Evolutionary conservation across 2,329 filamentous ascomycete species (phyloP).

Genomic region (Metarhizium guizhouense): DNA sequence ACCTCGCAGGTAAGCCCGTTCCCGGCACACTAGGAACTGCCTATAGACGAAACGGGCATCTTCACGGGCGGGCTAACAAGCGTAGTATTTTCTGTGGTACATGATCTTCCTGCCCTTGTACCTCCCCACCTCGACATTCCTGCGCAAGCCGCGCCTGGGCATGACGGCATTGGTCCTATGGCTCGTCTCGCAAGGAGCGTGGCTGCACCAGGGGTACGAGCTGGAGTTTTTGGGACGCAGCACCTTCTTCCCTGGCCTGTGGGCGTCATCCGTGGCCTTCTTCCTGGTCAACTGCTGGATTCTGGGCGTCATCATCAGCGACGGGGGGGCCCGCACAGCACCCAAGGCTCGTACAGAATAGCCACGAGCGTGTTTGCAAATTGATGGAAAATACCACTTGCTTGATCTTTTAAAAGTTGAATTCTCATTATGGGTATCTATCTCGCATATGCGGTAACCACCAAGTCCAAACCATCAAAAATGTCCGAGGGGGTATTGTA

Average conservation of each 20-base stretch:
- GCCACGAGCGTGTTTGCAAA: neutral
- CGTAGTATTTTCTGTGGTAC: slow-evolving; percentile 96
- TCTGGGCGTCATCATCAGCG: slow-evolving; percentile 66
- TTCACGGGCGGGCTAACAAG: neutral
- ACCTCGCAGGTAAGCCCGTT: slow-evolving; percentile 69
- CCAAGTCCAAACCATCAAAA: neutral
- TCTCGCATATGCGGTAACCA: slow-evolving; percentile 6
- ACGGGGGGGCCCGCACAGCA: slow-evolving; percentile 35
- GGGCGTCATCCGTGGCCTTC: slow-evolving; percentile 65
- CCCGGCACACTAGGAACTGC: too few relatives aligned
- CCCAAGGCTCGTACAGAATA: slow-evolving; percentile 16
- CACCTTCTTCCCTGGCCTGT: slow-evolving; percentile 80
- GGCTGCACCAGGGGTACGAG: slow-evolving; percentile 66
- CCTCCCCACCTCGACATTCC: slow-evolving; percentile 68
- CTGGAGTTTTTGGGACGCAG: slow-evolving; percentile 75
- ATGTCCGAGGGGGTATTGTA: neutral
- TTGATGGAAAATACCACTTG: neutral
- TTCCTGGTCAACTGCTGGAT: slow-evolving; percentile 86
- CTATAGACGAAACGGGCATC: too few relatives aligned
- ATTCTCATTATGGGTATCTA: slow-evolving; percentile 12
- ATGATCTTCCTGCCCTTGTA: slow-evolving; percentile 89
- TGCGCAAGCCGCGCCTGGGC: slow-evolving; percentile 52
- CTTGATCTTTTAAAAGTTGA: neutral
- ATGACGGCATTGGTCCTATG: slow-evolving; percentile 59
- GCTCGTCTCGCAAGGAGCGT: slow-evolving; percentile 65